These are phyloP conservation scores for Ilyonectria robusta DNA, from an alignment of 2,329 filamentous ascomycete genomes.

Conservation along the genomic window DNA sequence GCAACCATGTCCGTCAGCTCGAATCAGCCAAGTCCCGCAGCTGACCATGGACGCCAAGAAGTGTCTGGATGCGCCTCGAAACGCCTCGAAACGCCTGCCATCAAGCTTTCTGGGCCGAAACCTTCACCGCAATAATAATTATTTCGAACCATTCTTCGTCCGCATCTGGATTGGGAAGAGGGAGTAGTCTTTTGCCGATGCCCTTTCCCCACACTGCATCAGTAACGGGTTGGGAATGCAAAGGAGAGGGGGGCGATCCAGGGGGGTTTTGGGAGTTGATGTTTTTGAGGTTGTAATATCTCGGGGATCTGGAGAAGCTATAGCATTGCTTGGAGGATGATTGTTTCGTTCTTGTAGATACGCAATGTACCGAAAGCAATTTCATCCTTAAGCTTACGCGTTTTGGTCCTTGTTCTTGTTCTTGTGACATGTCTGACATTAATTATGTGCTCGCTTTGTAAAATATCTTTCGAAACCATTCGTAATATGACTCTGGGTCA, in stretches of 20 bases:
- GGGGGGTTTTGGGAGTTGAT: conserved; percentile 36
- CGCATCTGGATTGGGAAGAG: conserved; percentile 31
- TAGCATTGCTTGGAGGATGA: conserved; percentile 41
- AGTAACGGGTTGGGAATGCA: background rate
- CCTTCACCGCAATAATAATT: conserved; percentile 40
- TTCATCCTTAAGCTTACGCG: conserved; percentile 34
- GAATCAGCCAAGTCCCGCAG: background rate
- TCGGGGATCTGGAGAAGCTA: conserved; percentile 30
- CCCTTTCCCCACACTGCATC: background rate
- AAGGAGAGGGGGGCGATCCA: conserved; percentile 14
- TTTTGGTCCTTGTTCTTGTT: conserved; percentile 1
- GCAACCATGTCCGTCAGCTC: conserved; percentile 17
- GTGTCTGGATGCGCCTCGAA: background rate
- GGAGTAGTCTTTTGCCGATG: background rate
- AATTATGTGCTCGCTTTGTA: conserved; percentile 8
- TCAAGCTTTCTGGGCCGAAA: background rate
- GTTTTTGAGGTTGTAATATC: conserved; percentile 25
- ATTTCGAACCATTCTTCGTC: conserved; percentile 31
- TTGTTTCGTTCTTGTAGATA: conserved; percentile 44
- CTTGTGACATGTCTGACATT: conserved; percentile 21
- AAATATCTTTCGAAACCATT: conserved; percentile 3
- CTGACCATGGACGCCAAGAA: conserved; percentile 34
- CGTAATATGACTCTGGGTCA: background rate
- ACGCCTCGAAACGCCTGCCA: background rate
- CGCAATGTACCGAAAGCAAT: conserved; percentile 40